Evolutionary conservation across 1,284 basidiomycete species (phyloP).

Genomic region (Cystobasidiaceae sp.): DNA sequence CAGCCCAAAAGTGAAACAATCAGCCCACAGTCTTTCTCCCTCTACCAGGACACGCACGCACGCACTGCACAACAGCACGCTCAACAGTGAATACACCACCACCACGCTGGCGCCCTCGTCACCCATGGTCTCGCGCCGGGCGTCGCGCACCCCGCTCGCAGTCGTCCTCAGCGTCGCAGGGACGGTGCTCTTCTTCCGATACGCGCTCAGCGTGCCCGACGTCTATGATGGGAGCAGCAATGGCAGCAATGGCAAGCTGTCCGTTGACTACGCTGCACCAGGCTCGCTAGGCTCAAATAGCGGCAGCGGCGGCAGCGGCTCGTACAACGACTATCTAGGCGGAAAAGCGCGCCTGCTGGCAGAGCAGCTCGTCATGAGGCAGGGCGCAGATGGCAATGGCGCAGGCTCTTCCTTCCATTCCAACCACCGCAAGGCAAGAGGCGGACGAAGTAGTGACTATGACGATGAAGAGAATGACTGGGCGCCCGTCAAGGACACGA

Average conservation of each 20-base stretch:
- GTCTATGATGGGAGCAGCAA: background rate
- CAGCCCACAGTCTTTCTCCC: too few relatives aligned
- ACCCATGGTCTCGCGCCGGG: slow-evolving; percentile 20
- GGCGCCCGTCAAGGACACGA: slow-evolving; percentile 6
- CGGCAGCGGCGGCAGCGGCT: background rate
- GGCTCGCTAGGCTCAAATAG: background rate
- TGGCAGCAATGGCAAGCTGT: background rate
- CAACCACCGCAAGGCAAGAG: background rate
- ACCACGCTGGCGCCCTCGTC: background rate
- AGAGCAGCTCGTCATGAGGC: slow-evolving; percentile 19
- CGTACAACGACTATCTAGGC: slow-evolving; percentile 24
- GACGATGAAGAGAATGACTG: slow-evolving; percentile 6
- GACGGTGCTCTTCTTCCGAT: slow-evolving; percentile 19
- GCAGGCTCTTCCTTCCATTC: background rate
- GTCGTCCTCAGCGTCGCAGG: slow-evolving; percentile 16
- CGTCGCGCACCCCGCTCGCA: slow-evolving; percentile 23
- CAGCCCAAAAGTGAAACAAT: too few relatives aligned
- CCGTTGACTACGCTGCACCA: background rate
- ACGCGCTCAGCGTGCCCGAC: slow-evolving; percentile 6
- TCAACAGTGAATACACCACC: background rate
- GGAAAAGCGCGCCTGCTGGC: slow-evolving; percentile 21
- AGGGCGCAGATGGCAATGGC: background rate
- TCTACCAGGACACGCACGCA: background rate
- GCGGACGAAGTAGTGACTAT: background rate
- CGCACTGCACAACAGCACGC: background rate